Evolutionary conservation across 2,329 filamentous ascomycete species (phyloP).

Genomic region (Podosphaera leucotricha): DNA sequence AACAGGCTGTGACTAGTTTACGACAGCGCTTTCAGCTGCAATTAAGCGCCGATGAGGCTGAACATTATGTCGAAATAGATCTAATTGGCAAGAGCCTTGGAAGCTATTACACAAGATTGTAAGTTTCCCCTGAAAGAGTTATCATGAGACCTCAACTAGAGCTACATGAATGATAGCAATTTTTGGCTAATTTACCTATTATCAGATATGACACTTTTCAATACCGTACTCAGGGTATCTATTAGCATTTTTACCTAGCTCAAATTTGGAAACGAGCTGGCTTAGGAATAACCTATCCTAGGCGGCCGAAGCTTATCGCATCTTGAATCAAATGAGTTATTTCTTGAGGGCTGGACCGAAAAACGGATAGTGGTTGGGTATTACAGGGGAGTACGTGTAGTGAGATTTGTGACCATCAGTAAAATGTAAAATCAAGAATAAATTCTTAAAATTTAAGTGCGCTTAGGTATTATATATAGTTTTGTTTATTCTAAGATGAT

Average conservation of each 20-base stretch:
- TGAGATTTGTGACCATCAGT: neutral
- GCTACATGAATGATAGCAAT: neutral
- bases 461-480: too few relatives aligned
- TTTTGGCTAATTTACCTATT: neutral
- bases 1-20: constrained; percentile 43
- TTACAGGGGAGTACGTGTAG: too few relatives aligned
- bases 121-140: constrained; percentile 17
- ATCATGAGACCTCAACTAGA: neutral
- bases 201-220: constrained; percentile 62
- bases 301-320: too few relatives aligned
- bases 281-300: neutral
- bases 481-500: too few relatives aligned
- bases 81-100: constrained; percentile 60
- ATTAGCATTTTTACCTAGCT: constrained; percentile 21
- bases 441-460: too few relatives aligned
- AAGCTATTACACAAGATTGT: constrained; percentile 73
- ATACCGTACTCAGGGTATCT: constrained; percentile 72
- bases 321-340: too few relatives aligned
- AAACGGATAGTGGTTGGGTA: neutral
- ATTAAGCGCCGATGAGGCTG: constrained; percentile 59
- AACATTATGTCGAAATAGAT: constrained; percentile 59
- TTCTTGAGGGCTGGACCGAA: too few relatives aligned
- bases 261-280: neutral
- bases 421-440: too few relatives aligned
- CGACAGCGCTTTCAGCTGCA: constrained; percentile 61